Conservation (phyloP, 257 asterid genomes). For the Linaria vulgaris region DNA sequence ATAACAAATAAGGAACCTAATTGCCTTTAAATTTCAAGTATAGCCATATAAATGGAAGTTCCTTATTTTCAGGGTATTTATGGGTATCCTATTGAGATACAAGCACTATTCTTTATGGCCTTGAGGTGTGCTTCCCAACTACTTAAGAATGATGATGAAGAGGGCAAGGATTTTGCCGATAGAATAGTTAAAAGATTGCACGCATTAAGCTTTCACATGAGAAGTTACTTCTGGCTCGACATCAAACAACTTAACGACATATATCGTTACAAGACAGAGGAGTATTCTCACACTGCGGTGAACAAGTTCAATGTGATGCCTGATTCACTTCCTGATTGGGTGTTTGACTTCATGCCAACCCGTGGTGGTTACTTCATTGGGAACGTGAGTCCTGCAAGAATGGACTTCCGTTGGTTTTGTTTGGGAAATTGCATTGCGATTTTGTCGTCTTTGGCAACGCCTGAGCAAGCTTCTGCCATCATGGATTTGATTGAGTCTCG, state of each 20-base stretch:
- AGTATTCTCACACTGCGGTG: slow-evolving; percentile 91
- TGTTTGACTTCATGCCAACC: slow-evolving; percentile 87
- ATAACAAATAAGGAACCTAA: no score
- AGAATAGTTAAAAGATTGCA: slow-evolving; percentile 67
- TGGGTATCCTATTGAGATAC: slow-evolving; percentile 91
- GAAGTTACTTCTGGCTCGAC: slow-evolving; percentile 88
- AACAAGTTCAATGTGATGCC: slow-evolving; percentile 94
- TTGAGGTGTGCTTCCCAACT: slow-evolving; percentile 68
- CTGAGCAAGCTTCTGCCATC: slow-evolving; percentile 85
- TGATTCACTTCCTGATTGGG: slow-evolving; percentile 88
- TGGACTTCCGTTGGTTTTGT: slow-evolving; percentile 96
- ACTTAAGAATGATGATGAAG: slow-evolving; percentile 72
- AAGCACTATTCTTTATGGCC: slow-evolving; percentile 89
- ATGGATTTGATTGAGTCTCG: slow-evolving; percentile 89
- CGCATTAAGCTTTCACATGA: slow-evolving; percentile 86
- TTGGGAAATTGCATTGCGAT: slow-evolving; percentile 85
- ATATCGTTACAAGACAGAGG: slow-evolving; percentile 85
- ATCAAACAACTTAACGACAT: slow-evolving; percentile 77
- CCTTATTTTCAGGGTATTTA: slow-evolving; percentile 62
- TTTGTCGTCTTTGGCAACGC: slow-evolving; percentile 78
- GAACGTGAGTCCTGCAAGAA: slow-evolving; percentile 83
- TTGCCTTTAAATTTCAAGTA: neutral
- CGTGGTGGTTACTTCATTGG: slow-evolving; percentile 89
- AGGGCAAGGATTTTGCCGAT: slow-evolving; percentile 59
- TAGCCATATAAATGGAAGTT: neutral